Base-by-base conservation (phyloP, 2,329 filamentous ascomycete genomes). In the Pseudogymnoascus sp. region DNA sequence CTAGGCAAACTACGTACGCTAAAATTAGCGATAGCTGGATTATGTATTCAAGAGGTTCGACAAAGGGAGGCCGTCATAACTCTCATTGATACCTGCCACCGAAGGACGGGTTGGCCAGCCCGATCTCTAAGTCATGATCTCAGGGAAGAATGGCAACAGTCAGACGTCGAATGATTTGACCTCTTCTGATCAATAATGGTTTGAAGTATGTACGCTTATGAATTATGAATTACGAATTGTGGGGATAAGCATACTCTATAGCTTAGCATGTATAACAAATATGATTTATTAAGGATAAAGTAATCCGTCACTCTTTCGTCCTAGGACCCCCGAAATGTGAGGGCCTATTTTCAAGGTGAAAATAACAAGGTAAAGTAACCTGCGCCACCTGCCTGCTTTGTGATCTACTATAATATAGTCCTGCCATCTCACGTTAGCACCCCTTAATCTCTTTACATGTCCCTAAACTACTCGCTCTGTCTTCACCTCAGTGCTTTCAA, bases 81-180 rank as follows among this genome's bases (percentile, higher is more conserved):
- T 19, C 67, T 79, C 38, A 76, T 79, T 38, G 66, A 71, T 40
- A 67, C 71, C 28, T 76, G 77, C 65, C 74, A 76, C 44, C 69
- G 68, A 21, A 67, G 75, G 60, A 78, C 76, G 1, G 77, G 76
- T 19, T 79, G 78, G 78, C 77, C 77, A 0, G 75, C 76, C 61
- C 64, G 63, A 1, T 68, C 68, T 15, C 63, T 74, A 36, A 65
- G 68, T 21, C 70, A 71, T 15, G 74, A 75, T 21, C 63, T 75
- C 31, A 65, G 67, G 47, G 68, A 66, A 1, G 73, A 74, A 60
- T 75, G 73, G 73, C 59, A 66, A 6, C 62, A 62, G 36, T 65
- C 62, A 15, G 62, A 64, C 15, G 21, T 47, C 10, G 42, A 47
- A 23, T 47, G 42, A 47, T 21, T 23, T 23, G 2, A 15, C 42